A percentile compares a stretch with the other conserved stretches of the same genome.
Conservation (phyloP, 352 stramenopile genomes). For the Blastocystis sp. region DNA sequence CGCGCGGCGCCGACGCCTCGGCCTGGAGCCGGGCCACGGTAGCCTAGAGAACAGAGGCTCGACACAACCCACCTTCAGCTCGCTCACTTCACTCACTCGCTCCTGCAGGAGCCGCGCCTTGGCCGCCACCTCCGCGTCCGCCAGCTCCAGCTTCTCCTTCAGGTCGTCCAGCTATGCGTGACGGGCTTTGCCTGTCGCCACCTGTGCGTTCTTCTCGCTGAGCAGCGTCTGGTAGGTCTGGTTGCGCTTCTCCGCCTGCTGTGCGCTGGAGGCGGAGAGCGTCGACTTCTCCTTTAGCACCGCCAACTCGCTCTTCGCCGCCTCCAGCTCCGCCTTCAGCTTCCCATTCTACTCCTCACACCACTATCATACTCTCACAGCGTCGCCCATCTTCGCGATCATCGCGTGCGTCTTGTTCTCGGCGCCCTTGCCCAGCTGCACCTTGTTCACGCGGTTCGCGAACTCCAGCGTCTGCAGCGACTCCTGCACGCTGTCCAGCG, state of each 20-base stretch:
- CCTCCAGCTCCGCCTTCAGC: constrained; percentile 46
- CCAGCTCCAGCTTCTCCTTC: background rate
- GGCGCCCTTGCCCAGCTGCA: constrained; percentile 77
- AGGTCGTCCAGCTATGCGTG: background rate
- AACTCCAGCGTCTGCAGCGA: constrained; percentile 84
- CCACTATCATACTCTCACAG: background rate
- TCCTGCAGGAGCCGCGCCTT: constrained; percentile 53
- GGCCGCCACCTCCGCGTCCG: constrained; percentile 40
- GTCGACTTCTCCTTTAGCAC: background rate
- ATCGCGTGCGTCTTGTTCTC: constrained; percentile 60
- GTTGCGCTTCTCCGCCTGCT: constrained; percentile 11
- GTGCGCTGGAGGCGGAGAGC: background rate
- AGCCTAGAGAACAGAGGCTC: background rate
- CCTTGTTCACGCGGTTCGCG: constrained; percentile 84
- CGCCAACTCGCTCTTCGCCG: constrained; percentile 10
- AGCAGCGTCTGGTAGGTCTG: constrained; percentile 30
- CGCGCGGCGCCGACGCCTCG: background rate
- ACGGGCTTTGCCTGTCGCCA: background rate
- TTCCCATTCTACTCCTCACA: constrained; percentile 41
- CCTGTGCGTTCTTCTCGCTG: constrained; percentile 26
- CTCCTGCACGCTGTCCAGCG: constrained; percentile 79
- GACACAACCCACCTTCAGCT: constrained; percentile 18
- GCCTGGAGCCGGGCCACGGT: background rate
- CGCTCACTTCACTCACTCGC: background rate
- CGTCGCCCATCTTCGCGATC: constrained; percentile 45